Conservation (phyloP, 2,329 filamentous ascomycete genomes). For the Penicillium glabrum region DNA sequence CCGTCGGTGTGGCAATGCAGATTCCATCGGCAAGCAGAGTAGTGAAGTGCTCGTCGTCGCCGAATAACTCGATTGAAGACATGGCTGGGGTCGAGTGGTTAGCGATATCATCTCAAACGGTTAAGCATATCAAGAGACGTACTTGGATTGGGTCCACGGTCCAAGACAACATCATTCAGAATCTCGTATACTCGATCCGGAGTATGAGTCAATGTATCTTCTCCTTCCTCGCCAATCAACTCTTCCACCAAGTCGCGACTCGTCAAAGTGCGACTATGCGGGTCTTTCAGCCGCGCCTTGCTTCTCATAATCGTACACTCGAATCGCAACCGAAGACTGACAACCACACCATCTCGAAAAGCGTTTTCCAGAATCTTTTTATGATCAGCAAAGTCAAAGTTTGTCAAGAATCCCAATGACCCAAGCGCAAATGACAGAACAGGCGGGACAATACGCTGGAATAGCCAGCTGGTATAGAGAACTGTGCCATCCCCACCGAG, state of each 20-base stretch:
- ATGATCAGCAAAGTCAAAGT: conserved; percentile 86
- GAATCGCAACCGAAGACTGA: conserved; percentile 83
- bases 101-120: conserved; percentile 6
- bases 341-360: conserved; percentile 80
- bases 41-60: conserved; percentile 93
- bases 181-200: conserved; percentile 87
- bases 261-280: conserved; percentile 28
- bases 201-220: conserved; percentile 79
- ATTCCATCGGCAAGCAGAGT: conserved; percentile 90
- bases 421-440: conserved; percentile 89
- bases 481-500: conserved; percentile 96
- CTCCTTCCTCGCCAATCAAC: conserved; percentile 79
- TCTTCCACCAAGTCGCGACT: conserved; percentile 80
- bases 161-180: conserved; percentile 94
- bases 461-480: conserved; percentile 93
- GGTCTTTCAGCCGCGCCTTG: conserved; percentile 34
- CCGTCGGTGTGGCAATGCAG: conserved; percentile 91
- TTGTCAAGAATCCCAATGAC: conserved; percentile 91
- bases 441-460: conserved; percentile 91
- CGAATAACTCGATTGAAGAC: conserved; percentile 88
- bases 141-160: conserved; percentile 91
- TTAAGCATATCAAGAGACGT: conserved; percentile 37
- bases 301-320: conserved; percentile 89
- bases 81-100: conserved; percentile 60
- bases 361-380: conserved; percentile 66